Conservation (phyloP, 2,329 filamentous ascomycete species). For the Polychaeton citri region DNA sequence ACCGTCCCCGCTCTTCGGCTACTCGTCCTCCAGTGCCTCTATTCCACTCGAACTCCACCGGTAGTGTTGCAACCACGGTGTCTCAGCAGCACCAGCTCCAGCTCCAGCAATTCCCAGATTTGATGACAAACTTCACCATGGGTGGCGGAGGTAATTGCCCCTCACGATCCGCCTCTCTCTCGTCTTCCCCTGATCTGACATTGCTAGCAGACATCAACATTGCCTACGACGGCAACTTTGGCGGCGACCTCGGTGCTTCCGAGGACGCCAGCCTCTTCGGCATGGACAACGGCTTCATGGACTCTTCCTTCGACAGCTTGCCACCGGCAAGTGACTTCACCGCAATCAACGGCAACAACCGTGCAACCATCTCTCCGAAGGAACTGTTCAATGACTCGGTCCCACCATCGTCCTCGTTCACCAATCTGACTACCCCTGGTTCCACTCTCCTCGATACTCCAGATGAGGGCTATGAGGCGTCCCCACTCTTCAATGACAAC, state of each 20-base stretch:
- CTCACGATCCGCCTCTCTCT: constrained; percentile 1
- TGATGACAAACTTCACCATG: constrained; percentile 35
- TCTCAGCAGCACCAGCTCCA: constrained; percentile 27
- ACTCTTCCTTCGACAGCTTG: constrained; percentile 17
- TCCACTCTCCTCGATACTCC: constrained; percentile 68
- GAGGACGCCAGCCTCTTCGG: constrained; percentile 15
- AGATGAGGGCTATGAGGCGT: constrained; percentile 58
- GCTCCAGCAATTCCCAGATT: constrained; percentile 26
- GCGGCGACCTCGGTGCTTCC: constrained; percentile 24
- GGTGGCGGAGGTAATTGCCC: constrained; percentile 39
- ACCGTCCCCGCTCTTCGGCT: constrained; percentile 7
- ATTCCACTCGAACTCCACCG: constrained; percentile 40
- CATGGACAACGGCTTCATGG: constrained; percentile 13
- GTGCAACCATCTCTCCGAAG: constrained; percentile 65
- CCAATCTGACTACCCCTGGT: constrained; percentile 67
- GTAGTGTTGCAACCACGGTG: constrained; percentile 11
- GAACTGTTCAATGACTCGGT: constrained; percentile 66
- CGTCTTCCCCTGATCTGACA: constrained; percentile 14
- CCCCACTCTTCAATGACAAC: constrained; percentile 53
- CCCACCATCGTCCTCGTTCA: constrained; percentile 70
- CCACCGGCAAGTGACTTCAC: constrained; percentile 22
- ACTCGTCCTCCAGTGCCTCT: constrained; percentile 55
- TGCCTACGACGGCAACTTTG: constrained; percentile 33
- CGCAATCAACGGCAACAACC: constrained; percentile 29
- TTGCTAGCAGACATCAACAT: constrained; percentile 29